These are phyloP conservation scores for Vickermania ingenoplastis DNA, from an alignment of 208 protist genomes.

Conservation along the genomic window DNA sequence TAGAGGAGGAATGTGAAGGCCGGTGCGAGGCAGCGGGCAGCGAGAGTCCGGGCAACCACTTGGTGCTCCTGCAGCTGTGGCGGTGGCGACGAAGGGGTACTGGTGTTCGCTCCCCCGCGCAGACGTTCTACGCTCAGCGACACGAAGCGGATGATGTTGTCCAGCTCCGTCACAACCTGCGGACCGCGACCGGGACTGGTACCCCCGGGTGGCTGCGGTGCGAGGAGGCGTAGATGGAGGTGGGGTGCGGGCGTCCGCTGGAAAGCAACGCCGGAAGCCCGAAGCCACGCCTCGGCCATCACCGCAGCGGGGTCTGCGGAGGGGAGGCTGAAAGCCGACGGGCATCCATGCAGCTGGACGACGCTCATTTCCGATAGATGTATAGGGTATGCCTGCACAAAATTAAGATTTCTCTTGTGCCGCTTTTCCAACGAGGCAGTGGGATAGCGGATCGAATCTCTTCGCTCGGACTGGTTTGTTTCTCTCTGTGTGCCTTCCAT, in stretches of 20 bases:
- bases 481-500: too few species aligned
- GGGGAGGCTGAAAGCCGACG: slow-evolving; percentile 38
- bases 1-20: slow-evolving; percentile 68
- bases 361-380: too few species aligned
- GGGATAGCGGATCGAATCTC: too few species aligned
- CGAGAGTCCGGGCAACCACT: slow-evolving; percentile 30
- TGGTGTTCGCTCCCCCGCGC: slow-evolving; percentile 2
- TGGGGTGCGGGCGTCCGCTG: slow-evolving; percentile 24
- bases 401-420: too few species aligned
- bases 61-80: slow-evolving; percentile 23
- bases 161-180: background rate
- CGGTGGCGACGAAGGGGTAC: slow-evolving; percentile 21
- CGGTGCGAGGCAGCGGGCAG: slow-evolving; percentile 45
- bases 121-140: background rate
- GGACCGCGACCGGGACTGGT: background rate
- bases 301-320: slow-evolving; percentile 60
- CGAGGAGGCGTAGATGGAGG: slow-evolving; percentile 14
- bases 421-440: too few species aligned
- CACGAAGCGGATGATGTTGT: background rate
- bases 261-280: slow-evolving; percentile 35
- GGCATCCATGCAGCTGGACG: slow-evolving; percentile 18
- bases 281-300: slow-evolving; percentile 58
- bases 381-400: too few species aligned
- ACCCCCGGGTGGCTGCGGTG: slow-evolving; percentile 6
- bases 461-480: too few species aligned